A percentile compares a stretch with the other conserved stretches of the same genome.
Conservation (phyloP, 306 rosid genomes). For the Malus sylvestris region DNA sequence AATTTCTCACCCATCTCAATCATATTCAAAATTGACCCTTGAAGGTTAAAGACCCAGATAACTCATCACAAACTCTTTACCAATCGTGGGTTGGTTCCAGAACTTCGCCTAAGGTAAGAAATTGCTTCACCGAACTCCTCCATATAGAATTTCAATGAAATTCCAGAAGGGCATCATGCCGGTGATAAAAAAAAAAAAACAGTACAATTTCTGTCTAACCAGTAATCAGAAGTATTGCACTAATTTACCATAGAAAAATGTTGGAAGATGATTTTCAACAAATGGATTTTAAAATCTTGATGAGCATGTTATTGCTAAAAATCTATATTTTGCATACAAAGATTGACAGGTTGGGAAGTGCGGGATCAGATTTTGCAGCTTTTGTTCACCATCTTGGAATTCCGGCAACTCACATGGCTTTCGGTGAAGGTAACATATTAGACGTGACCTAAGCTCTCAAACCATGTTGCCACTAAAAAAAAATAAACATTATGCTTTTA, state of each 20-base stretch:
- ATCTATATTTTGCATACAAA: constrained; percentile 13
- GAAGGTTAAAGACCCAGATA: constrained; percentile 65
- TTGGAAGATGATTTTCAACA: no score
- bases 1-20: not conserved
- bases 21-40: constrained; percentile 7
- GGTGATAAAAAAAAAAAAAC: no score
- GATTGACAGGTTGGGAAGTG: constrained; percentile 61
- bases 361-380: constrained; percentile 64
- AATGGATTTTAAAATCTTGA: constrained; percentile 1
- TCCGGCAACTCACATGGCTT: constrained; percentile 45
- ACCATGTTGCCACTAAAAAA: not conserved
- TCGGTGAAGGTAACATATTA: constrained; percentile 40
- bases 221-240: no score
- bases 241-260: no score
- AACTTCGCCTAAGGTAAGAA: constrained; percentile 41
- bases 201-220: no score
- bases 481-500: not conserved
- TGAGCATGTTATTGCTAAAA: not conserved
- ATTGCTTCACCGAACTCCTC: not conserved
- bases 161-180: not conserved
- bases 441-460: not conserved
- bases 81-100: constrained; percentile 50
- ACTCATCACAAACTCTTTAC: constrained; percentile 54
- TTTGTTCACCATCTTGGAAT: constrained; percentile 71
- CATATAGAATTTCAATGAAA: not conserved